phyloP scores from a whole-genome alignment of 2,329 filamentous ascomycete genomes.

The Zarea fungicola region DNA sequence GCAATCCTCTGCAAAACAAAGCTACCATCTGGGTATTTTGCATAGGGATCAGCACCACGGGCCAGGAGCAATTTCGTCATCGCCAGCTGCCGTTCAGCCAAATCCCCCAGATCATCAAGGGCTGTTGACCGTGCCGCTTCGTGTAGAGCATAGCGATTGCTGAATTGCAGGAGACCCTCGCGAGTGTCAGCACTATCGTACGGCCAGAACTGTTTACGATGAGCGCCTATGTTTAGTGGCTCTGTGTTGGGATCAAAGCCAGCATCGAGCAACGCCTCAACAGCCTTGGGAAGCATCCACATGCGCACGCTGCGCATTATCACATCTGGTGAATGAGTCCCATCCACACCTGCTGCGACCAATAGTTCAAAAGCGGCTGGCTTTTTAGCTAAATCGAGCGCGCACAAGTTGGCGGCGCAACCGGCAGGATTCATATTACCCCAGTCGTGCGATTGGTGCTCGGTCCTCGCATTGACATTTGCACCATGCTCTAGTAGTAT shows the following conservation, averaged over 20 bases:
- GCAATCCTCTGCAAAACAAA: conserved; percentile 1
- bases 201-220: neutral
- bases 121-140: neutral
- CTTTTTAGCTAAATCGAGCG: neutral
- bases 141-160: neutral
- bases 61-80: neutral
- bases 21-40: conserved; percentile 2
- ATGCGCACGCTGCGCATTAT: neutral
- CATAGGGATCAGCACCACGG: neutral
- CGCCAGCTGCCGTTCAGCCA: neutral
- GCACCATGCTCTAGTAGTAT: conserved; percentile 1
- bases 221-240: neutral
- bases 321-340: neutral
- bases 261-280: conserved; percentile 1
- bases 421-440: neutral
- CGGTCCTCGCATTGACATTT: neutral
- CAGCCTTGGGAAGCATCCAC: neutral
- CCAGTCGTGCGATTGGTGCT: neutral
- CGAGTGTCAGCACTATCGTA: neutral
- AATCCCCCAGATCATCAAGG: neutral
- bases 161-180: neutral
- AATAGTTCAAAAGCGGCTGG: neutral
- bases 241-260: conserved; percentile 8
- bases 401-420: neutral
- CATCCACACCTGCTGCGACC: neutral